These are phyloP conservation scores for Xylaria intraflava DNA, from an alignment of 495 filamentous ascomycete genomes.

Conservation along the genomic window DNA sequence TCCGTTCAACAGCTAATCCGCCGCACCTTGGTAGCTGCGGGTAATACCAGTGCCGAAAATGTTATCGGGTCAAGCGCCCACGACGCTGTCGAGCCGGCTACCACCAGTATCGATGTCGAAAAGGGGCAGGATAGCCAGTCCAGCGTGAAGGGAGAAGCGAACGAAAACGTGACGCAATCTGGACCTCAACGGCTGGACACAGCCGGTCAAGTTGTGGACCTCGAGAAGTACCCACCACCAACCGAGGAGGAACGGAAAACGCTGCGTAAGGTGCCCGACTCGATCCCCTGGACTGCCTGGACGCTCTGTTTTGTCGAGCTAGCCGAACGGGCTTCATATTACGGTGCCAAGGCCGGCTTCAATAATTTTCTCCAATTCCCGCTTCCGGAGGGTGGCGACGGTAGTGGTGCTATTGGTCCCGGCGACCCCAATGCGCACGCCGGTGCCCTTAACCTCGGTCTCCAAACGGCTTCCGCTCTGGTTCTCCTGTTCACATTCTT, in stretches of 20 bases:
- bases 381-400: slow-evolving; percentile 45
- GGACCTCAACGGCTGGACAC: too few relatives aligned
- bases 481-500: slow-evolving; percentile 47
- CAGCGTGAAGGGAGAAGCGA: too few relatives aligned
- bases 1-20: background rate
- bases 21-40: background rate
- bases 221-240: slow-evolving; percentile 22
- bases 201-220: slow-evolving; percentile 5
- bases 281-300: slow-evolving; percentile 35
- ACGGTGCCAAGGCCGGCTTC: slow-evolving; percentile 40
- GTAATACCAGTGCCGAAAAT: slow-evolving; percentile 13
- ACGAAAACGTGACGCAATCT: too few relatives aligned
- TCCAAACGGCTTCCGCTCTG: slow-evolving; percentile 47
- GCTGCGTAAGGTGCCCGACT: slow-evolving; percentile 43
- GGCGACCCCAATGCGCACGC: slow-evolving; percentile 25
- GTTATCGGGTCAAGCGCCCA: slow-evolving; percentile 13
- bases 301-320: slow-evolving; percentile 44
- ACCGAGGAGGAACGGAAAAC: slow-evolving; percentile 43
- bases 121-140: background rate
- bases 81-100: slow-evolving; percentile 17
- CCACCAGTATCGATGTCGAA: background rate
- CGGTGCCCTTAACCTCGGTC: slow-evolving; percentile 32
- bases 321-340: slow-evolving; percentile 46
- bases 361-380: slow-evolving; percentile 48
- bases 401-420: slow-evolving; percentile 16